Conservation (phyloP, 306 rosid species). For the Pterocarpus macrocarpus region DNA sequence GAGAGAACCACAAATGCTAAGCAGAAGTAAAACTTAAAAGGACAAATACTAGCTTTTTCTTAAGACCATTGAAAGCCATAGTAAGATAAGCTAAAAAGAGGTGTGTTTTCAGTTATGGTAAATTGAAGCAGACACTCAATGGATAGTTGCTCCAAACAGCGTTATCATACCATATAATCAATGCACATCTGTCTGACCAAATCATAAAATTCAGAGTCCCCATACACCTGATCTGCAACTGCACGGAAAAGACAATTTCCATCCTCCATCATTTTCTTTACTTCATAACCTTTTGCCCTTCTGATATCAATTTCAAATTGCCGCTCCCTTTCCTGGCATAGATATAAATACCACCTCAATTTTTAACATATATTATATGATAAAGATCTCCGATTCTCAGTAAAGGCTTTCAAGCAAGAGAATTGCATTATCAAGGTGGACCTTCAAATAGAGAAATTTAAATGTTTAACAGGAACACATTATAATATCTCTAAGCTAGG, state of each 20-base stretch:
- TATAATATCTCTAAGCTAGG: conserved; percentile 11
- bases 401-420: conserved; percentile 23
- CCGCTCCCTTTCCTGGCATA: conserved; percentile 84
- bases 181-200: conserved; percentile 88
- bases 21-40: conserved; percentile 3
- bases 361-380: conserved; percentile 17
- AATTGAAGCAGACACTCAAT: not conserved
- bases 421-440: conserved; percentile 6
- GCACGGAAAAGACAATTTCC: conserved; percentile 99
- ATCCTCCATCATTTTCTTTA: conserved; percentile 89
- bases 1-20: not conserved
- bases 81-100: not conserved
- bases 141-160: conserved; percentile 6
- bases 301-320: conserved; percentile 88
- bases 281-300: conserved; percentile 84
- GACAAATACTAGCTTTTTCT: not conserved
- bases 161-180: conserved; percentile 80
- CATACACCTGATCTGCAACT: conserved; percentile 95
- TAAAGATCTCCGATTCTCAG: not conserved
- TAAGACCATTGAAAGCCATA: conserved; percentile 13
- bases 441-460: conserved; percentile 22
- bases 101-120: conserved; percentile 7
- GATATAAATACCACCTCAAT: conserved; percentile 32
- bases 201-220: conserved; percentile 84
- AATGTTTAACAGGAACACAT: conserved; percentile 12